Percentiles rank a stretch among this genome's conserved stretches.
phyloP scores from a whole-genome alignment of 495 filamentous ascomycete genomes.

The Cercophora scortea region DNA sequence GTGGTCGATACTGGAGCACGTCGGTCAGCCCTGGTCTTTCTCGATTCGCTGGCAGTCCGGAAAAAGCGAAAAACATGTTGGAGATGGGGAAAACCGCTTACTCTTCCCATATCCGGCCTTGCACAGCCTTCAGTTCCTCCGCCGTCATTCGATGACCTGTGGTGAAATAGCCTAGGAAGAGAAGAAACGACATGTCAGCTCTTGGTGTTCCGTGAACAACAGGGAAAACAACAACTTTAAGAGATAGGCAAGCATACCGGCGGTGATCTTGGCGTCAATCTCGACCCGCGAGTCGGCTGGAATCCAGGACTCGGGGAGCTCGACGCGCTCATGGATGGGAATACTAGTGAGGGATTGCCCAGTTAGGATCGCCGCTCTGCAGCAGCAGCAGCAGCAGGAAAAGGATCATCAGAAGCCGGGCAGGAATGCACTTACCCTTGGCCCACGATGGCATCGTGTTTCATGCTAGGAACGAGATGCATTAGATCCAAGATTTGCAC shows the following conservation, averaged over 20 bases:
- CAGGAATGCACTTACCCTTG: conserved; percentile 54
- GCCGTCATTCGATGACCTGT: conserved; percentile 83
- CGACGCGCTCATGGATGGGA: conserved; percentile 84
- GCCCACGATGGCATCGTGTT: conserved; percentile 94
- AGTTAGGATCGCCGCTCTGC: not conserved
- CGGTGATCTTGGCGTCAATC: conserved; percentile 98
- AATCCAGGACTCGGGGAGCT: conserved; percentile 90
- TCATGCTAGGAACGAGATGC: conserved; percentile 58
- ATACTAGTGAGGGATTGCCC: conserved; percentile 42
- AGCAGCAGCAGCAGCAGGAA: conserved; percentile 1
- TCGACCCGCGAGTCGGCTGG: conserved; percentile 92
- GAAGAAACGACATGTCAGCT: too few species aligned
- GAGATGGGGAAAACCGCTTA: conserved; percentile 22
- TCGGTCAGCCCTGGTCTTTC: conserved; percentile 12
- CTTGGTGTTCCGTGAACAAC: too few species aligned
- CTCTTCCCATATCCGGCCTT: conserved; percentile 92
- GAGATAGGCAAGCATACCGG: conserved; percentile 57
- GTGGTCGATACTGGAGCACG: conserved; percentile 18
- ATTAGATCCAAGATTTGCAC: conserved; percentile 11
- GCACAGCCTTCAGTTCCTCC: conserved; percentile 76
- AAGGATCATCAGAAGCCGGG: conserved; percentile 4
- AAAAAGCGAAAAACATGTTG: not conserved
- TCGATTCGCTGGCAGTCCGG: conserved; percentile 8
- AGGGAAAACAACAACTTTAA: too few species aligned
- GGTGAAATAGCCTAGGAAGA: conserved; percentile 58